Conservation (phyloP, 2,329 filamentous ascomycete species). For the Xylariomycetidae sp. region DNA sequence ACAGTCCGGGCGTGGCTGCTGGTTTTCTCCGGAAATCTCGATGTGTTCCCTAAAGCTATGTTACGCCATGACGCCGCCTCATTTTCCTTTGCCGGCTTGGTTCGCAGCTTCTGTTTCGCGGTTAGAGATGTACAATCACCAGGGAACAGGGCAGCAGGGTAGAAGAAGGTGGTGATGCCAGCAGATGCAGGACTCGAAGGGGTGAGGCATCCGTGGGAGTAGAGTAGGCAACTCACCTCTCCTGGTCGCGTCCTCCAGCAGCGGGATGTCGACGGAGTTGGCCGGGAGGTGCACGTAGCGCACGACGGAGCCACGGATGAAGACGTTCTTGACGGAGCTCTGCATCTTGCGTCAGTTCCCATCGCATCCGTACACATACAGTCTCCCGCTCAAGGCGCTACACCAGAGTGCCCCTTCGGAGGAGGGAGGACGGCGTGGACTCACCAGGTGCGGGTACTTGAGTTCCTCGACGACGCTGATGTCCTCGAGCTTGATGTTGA, state of each 20-base stretch:
- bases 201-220: too few species aligned
- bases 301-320: constrained; percentile 88
- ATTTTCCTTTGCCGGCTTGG: constrained; percentile 52
- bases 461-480: constrained; percentile 88
- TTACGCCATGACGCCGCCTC: too few species aligned
- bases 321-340: constrained; percentile 88
- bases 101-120: constrained; percentile 47
- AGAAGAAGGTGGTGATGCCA: not conserved
- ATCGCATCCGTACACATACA: too few species aligned
- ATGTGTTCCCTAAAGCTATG: too few species aligned
- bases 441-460: constrained; percentile 87
- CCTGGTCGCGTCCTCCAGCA: constrained; percentile 86
- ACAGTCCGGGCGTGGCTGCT: too few species aligned
- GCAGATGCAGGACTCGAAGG: too few species aligned
- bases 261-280: constrained; percentile 72
- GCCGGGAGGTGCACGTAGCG: constrained; percentile 86
- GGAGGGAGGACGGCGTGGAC: constrained; percentile 17
- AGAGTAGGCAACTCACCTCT: constrained; percentile 61
- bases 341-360: too few species aligned
- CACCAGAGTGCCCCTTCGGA: too few species aligned
- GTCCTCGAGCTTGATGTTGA: constrained; percentile 98
- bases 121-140: not conserved
- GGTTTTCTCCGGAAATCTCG: too few species aligned
- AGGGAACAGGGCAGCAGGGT: constrained; percentile 1
- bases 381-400: too few species aligned